Evolutionary conservation across 2,329 filamentous ascomycete genomes (phyloP).

Genomic region (Zopfia rhizophila): DNA sequence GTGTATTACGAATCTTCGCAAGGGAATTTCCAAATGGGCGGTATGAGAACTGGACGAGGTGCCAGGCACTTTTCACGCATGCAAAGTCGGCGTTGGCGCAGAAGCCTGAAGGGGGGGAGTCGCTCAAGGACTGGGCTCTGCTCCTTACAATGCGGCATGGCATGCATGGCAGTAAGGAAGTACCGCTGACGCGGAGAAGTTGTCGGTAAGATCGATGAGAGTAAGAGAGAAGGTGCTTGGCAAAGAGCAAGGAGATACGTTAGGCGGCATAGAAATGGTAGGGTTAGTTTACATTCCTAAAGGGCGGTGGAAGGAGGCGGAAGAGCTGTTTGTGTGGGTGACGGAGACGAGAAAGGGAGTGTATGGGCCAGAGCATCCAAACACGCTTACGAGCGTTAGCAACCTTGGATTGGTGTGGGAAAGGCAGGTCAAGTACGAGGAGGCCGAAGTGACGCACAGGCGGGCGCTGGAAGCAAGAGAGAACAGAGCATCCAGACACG

Average conservation of each 20-base stretch:
- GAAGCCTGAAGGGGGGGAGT: slow-evolving; percentile 9
- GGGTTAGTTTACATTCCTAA: slow-evolving; percentile 6
- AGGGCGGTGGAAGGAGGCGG: slow-evolving; percentile 13
- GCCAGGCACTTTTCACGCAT: slow-evolving; percentile 19
- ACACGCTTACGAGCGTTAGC: slow-evolving; percentile 3
- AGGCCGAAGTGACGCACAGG: slow-evolving; percentile 5
- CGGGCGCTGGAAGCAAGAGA: slow-evolving; percentile 10
- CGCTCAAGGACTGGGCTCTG: slow-evolving; percentile 15
- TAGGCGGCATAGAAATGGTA: no score
- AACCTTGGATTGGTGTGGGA: slow-evolving; percentile 13
- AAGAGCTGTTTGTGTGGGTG: slow-evolving; percentile 7
- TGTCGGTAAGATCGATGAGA: no score
- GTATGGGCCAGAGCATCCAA: slow-evolving; percentile 15
- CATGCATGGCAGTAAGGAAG: slow-evolving; percentile 15
- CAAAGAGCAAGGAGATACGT: no score
- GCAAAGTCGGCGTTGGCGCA: slow-evolving; percentile 14
- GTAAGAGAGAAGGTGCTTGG: no score
- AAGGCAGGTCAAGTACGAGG: slow-evolving; percentile 9
- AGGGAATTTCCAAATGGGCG: slow-evolving; percentile 18
- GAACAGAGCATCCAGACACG: slow-evolving; percentile 6
- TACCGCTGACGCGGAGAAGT: no score
- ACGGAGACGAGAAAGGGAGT: slow-evolving; percentile 10
- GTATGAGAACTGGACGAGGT: slow-evolving; percentile 20
- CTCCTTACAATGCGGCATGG: slow-evolving; percentile 23
- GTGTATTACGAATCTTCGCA: slow-evolving; percentile 14